Conservation (phyloP, 352 stramenopile genomes). For the Pythium diclinum region DNA sequence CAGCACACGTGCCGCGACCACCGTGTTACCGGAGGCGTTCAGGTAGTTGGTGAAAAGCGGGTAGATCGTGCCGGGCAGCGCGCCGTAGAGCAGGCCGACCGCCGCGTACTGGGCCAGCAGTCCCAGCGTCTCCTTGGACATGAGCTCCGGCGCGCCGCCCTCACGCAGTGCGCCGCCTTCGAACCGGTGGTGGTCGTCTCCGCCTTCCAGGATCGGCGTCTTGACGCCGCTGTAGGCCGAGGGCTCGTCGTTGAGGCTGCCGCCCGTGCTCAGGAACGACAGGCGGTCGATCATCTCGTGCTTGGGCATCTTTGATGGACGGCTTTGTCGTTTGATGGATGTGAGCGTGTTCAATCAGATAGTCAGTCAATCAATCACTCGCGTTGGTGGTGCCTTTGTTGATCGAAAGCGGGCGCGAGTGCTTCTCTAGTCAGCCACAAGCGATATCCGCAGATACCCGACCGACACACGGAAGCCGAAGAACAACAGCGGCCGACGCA, state of each 20-base stretch:
- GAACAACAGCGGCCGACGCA: not conserved
- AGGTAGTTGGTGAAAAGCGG: slow-evolving; percentile 35
- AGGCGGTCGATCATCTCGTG: slow-evolving; percentile 5
- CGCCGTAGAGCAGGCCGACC: slow-evolving; percentile 30
- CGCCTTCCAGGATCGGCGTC: slow-evolving; percentile 12
- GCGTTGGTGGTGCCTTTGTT: not conserved
- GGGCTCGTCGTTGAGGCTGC: slow-evolving; percentile 18
- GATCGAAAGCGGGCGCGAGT: not conserved
- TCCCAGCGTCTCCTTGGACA: slow-evolving; percentile 24
- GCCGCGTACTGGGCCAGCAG: slow-evolving; percentile 33
- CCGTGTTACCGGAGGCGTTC: slow-evolving; percentile 25
- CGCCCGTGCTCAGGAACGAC: slow-evolving; percentile 20
- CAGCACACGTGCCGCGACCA: slow-evolving; percentile 26
- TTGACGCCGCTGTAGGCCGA: slow-evolving; percentile 7
- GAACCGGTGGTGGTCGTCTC: not conserved
- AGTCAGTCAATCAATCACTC: not conserved
- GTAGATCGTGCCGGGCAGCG: slow-evolving; percentile 29
- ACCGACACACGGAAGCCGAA: not conserved
- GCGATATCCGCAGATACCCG: not conserved
- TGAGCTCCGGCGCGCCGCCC: slow-evolving; percentile 23
- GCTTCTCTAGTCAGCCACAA: not conserved
- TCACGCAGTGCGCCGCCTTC: slow-evolving; percentile 28
- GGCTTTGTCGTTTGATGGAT: too few species aligned
- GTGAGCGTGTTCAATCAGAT: not conserved
- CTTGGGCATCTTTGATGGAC: slow-evolving; percentile 2